phyloP scores from a whole-genome alignment of 163 green algal genomes.

The Chlamydomonas reinhardtii region DNA sequence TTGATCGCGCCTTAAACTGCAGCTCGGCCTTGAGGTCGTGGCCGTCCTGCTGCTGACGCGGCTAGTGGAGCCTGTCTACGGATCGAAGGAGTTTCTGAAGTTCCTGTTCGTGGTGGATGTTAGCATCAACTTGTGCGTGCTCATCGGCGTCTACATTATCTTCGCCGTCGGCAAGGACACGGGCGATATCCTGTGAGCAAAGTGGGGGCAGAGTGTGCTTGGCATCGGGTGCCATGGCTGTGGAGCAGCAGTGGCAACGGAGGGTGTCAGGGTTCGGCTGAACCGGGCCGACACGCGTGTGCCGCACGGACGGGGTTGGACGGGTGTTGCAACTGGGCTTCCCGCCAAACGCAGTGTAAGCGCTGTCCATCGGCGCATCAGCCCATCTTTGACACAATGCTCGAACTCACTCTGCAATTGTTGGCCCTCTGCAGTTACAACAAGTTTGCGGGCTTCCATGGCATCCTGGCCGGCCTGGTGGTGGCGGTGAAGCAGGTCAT shows the following conservation, averaged over 20 bases:
- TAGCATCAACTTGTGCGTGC: constrained; percentile 55
- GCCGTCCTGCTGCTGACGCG: constrained; percentile 72
- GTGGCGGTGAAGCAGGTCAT: constrained; percentile 91
- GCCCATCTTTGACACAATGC: no score
- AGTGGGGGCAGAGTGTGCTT: no score
- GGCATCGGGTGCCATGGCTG: no score
- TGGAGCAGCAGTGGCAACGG: no score
- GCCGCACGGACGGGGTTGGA: no score
- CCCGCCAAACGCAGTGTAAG: no score
- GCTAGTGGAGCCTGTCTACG: constrained; percentile 82
- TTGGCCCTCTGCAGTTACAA: constrained; percentile 63
- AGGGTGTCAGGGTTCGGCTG: no score
- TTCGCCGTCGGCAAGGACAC: constrained; percentile 58
- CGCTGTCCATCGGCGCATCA: no score
- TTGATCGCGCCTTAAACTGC: background rate
- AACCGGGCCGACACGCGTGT: no score
- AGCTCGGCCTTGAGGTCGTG: constrained; percentile 67
- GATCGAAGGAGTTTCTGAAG: constrained; percentile 80
- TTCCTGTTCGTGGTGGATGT: constrained; percentile 75
- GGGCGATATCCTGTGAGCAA: constrained; percentile 64
- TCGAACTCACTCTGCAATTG: no score
- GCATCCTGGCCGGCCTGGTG: constrained; percentile 78
- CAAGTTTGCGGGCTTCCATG: constrained; percentile 86
- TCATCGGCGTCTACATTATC: constrained; percentile 73
- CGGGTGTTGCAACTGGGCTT: no score